Conservation (phyloP, 306 rosid species). For the Hippophae rhamnoides region DNA sequence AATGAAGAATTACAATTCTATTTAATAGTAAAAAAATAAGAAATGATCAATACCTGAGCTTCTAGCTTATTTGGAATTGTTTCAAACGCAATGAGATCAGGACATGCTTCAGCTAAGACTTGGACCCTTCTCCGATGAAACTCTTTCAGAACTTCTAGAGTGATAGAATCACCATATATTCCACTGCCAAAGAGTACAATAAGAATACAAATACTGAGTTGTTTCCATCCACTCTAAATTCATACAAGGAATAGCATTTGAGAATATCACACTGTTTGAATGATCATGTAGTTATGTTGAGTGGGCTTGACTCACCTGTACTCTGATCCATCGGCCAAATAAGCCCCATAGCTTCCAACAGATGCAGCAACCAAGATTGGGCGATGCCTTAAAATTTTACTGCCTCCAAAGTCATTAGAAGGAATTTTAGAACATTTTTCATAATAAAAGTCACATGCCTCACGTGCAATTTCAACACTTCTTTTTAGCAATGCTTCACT, state of each 20-base stretch:
- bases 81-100: conserved; percentile 86
- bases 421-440: conserved; percentile 42
- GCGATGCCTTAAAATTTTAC: conserved; percentile 25
- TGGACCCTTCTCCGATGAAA: conserved; percentile 81
- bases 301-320: conserved; percentile 19
- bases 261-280: conserved; percentile 7
- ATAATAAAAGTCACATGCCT: conserved; percentile 58
- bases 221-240: neutral
- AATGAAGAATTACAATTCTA: neutral
- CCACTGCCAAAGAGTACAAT: conserved; percentile 43
- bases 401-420: conserved; percentile 30
- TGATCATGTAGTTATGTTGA: neutral
- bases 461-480: conserved; percentile 75
- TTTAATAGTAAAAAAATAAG: neutral
- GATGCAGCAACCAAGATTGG: conserved; percentile 83
- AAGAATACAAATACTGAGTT: neutral
- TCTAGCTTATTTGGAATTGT: conserved; percentile 84
- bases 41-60: conserved; percentile 45
- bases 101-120: conserved; percentile 58
- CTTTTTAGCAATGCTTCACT: conserved; percentile 52
- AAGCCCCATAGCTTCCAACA: conserved; percentile 94
- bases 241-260: conserved; percentile 3
- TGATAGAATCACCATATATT: conserved; percentile 58
- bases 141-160: conserved; percentile 54
- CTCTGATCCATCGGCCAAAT: conserved; percentile 56